Evolutionary conservation across 208 protist genomes (phyloP).

Genomic region (Leishmania arabica): DNA sequence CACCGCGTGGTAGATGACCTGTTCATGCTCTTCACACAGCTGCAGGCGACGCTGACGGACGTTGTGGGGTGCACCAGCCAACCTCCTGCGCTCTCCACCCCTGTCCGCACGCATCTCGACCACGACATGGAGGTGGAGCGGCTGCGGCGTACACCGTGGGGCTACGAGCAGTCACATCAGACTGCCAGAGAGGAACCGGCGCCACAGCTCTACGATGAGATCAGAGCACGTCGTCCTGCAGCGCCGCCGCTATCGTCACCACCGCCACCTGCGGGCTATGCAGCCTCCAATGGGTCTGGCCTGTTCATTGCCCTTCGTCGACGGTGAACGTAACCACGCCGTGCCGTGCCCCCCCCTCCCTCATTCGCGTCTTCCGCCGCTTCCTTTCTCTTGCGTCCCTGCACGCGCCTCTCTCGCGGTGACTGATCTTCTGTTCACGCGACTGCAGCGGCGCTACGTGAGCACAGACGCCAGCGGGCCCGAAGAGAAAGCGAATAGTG

Average conservation of each 20-base stretch:
- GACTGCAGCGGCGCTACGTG: background rate
- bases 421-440: background rate
- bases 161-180: slow-evolving; percentile 15
- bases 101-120: slow-evolving; percentile 11
- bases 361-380: background rate
- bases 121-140: slow-evolving; percentile 19
- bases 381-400: background rate
- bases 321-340: background rate
- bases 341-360: background rate
- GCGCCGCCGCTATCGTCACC: background rate
- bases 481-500: background rate
- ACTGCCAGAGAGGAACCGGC: background rate
- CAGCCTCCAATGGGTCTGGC: background rate
- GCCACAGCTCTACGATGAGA: background rate
- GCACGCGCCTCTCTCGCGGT: background rate
- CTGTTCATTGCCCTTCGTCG: slow-evolving; percentile 10
- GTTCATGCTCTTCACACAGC: slow-evolving; percentile 22
- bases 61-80: slow-evolving; percentile 6
- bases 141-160: slow-evolving; percentile 20
- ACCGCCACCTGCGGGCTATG: slow-evolving; percentile 13
- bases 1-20: slow-evolving; percentile 19
- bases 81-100: slow-evolving; percentile 23
- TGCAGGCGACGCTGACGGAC: slow-evolving; percentile 28
- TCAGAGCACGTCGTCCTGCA: no score
- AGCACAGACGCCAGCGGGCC: background rate